phyloP scores from a whole-genome alignment of 331 rosid species.

The Dryas integrifolia region DNA sequence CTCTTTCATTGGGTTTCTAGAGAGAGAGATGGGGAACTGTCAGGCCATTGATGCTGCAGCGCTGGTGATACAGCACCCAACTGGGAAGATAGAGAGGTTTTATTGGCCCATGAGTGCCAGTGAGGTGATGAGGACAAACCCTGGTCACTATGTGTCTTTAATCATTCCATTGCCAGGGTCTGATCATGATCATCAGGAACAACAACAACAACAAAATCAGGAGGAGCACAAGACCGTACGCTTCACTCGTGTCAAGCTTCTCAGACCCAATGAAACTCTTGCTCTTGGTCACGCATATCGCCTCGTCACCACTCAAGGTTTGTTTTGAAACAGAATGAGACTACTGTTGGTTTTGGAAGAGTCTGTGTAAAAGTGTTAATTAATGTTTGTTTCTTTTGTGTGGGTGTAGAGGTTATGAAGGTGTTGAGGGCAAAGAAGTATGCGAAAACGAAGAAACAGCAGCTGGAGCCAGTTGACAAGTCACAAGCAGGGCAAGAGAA shows the following conservation, averaged over 20 bases:
- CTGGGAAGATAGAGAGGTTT: conserved; percentile 82
- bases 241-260: conserved; percentile 88
- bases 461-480: conserved; percentile 36
- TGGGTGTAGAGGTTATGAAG: conserved; percentile 74
- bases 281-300: conserved; percentile 96
- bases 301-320: conserved; percentile 85
- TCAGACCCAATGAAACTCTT: conserved; percentile 80
- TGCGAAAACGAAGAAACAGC: conserved; percentile 67
- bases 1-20: conserved; percentile 21
- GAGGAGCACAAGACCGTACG: conserved; percentile 55
- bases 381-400: not conserved
- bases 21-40: conserved; percentile 80
- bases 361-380: conserved; percentile 2
- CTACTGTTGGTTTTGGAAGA: not conserved
- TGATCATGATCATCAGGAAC: conserved; percentile 5
- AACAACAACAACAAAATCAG: conserved; percentile 31
- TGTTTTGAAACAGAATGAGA: not conserved
- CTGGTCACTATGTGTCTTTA: conserved; percentile 93
- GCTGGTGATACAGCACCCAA: conserved; percentile 87
- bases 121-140: conserved; percentile 82
- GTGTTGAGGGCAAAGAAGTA: conserved; percentile 81
- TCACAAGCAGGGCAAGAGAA: conserved; percentile 28
- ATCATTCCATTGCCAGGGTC: conserved; percentile 74
- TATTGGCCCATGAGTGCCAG: conserved; percentile 77
- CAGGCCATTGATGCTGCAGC: conserved; percentile 99